phyloP scores from a whole-genome alignment of 2,329 filamentous ascomycete species.

The Dactylellina haptotyla region DNA sequence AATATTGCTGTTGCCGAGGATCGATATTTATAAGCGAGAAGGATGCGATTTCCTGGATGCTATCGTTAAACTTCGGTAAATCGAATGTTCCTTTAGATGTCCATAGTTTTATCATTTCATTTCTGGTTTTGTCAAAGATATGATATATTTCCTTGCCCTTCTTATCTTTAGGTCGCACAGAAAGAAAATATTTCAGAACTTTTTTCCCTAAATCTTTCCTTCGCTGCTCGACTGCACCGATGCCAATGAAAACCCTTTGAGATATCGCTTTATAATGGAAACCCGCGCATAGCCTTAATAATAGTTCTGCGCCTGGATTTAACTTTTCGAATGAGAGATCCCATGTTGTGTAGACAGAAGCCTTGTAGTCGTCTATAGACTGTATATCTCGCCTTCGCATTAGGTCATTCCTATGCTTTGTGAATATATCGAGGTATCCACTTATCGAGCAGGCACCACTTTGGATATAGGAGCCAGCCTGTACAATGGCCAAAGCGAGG shows the following conservation, averaged over 20 bases:
- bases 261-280: not conserved
- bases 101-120: not conserved
- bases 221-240: not conserved
- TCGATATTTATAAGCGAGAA: not conserved
- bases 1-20: not conserved
- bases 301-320: not conserved
- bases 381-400: not conserved
- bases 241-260: not conserved
- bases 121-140: not conserved
- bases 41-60: not conserved
- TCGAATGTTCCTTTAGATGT: not conserved
- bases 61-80: not conserved
- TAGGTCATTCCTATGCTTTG: not conserved
- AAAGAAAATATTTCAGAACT: not conserved
- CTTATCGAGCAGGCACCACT: not conserved
- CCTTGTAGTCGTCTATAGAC: not conserved
- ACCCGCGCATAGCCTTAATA: not conserved
- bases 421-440: not conserved
- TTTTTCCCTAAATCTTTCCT: not conserved
- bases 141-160: not conserved
- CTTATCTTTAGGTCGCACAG: not conserved
- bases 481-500: constrained; percentile 3
- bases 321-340: not conserved
- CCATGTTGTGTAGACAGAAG: not conserved
- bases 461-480: constrained; percentile 11